These are phyloP conservation scores for Xylariales sp. DNA, from an alignment of 2,329 filamentous ascomycete genomes.

Conservation along the genomic window DNA sequence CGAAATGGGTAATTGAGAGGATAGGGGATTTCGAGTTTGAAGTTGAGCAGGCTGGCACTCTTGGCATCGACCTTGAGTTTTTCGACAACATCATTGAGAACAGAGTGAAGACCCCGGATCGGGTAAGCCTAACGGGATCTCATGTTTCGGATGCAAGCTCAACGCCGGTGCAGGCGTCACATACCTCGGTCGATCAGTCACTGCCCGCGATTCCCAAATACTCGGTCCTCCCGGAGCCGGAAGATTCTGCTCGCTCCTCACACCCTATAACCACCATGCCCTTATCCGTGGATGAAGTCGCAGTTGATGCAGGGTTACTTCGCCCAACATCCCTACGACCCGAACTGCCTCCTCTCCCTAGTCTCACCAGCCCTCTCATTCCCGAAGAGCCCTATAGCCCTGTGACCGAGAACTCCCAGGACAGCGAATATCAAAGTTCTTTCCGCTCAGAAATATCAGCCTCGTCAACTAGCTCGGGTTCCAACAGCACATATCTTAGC, in stretches of 20 bases:
- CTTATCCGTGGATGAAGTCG: constrained; percentile 35
- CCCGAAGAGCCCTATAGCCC: constrained; percentile 44
- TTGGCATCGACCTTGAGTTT: constrained; percentile 53
- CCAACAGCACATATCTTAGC: constrained; percentile 73
- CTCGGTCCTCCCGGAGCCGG: constrained; percentile 18
- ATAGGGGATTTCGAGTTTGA: constrained; percentile 92
- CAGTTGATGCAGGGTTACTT: constrained; percentile 37
- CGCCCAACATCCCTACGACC: constrained; percentile 44
- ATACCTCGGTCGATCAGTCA: constrained; percentile 58
- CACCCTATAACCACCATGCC: constrained; percentile 37
- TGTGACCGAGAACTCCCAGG: constrained; percentile 40
- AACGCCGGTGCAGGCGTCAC: constrained; percentile 20
- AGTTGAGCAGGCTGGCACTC: constrained; percentile 50
- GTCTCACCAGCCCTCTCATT: constrained; percentile 47
- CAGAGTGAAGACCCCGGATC: constrained; percentile 27
- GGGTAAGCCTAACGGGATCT: constrained; percentile 33
- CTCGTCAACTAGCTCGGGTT: constrained; percentile 72
- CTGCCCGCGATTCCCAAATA: constrained; percentile 59
- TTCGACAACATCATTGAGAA: constrained; percentile 37
- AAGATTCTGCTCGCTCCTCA: constrained; percentile 20
- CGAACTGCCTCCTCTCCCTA: constrained; percentile 51
- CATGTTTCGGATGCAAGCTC: constrained; percentile 22
- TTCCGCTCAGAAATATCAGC: constrained; percentile 66
- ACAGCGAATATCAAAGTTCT: constrained; percentile 46
- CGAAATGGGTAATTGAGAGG: constrained; percentile 78